A percentile compares a stretch with the other conserved stretches of the same genome.
Conservation (phyloP, 768 basidiomycete species). For the Mycena filopes region DNA sequence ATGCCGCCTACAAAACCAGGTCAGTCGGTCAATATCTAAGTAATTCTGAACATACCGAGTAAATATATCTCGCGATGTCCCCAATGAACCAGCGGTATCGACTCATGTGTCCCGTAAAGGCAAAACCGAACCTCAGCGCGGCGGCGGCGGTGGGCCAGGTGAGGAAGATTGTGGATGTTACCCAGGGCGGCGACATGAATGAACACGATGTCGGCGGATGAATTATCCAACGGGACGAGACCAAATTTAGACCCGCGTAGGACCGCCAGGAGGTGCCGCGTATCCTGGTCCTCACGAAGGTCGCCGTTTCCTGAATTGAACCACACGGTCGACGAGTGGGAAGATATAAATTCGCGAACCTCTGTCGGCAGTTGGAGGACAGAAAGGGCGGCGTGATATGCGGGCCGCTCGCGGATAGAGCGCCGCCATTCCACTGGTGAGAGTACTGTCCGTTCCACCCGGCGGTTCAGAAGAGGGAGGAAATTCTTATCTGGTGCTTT, state of each 20-base stretch:
- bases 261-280: neutral
- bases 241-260: neutral
- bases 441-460: neutral
- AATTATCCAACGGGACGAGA: neutral
- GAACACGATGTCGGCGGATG: neutral
- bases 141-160: constrained; percentile 10
- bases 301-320: neutral
- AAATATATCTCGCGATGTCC: constrained; percentile 13
- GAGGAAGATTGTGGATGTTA: constrained; percentile 8
- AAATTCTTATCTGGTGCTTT: neutral
- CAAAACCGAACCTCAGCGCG: constrained; percentile 15
- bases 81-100: constrained; percentile 8
- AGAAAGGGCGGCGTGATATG: constrained; percentile 5
- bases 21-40: too few species aligned
- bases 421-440: constrained; percentile 1
- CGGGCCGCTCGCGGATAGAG: neutral
- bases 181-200: constrained; percentile 20
- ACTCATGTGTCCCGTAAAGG: constrained; percentile 14
- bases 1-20: constrained; percentile 5
- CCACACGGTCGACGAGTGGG: constrained; percentile 8
- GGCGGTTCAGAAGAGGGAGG: neutral
- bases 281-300: neutral
- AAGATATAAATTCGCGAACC: neutral
- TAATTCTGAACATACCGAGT: neutral
- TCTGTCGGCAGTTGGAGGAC: neutral